phyloP scores from a whole-genome alignment of 2,329 filamentous ascomycete species.

The Fusarium sp. region DNA sequence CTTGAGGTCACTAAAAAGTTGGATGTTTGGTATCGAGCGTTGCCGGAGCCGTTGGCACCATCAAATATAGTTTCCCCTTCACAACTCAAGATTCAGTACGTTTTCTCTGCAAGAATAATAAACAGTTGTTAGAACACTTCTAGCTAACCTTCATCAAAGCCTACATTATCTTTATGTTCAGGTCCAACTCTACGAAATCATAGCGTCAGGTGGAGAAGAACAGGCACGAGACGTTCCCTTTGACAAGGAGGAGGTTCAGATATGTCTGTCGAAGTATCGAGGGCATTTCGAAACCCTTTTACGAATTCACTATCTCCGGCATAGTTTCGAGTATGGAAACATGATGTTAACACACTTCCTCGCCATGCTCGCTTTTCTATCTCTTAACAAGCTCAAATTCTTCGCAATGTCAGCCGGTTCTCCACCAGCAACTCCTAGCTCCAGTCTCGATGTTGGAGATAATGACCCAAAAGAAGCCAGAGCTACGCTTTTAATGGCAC shows the following conservation, averaged over 20 bases:
- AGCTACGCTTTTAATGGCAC: background rate
- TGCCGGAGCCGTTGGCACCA: background rate
- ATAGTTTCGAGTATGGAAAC: constrained; percentile 22
- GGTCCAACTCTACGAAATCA: background rate
- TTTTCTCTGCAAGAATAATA: too few relatives aligned
- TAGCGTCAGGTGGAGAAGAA: background rate
- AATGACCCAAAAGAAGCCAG: background rate
- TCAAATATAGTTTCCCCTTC: constrained; percentile 9
- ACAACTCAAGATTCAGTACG: constrained; percentile 24
- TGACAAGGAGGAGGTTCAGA: background rate
- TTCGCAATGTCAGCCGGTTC: background rate
- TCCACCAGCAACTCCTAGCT: too few relatives aligned
- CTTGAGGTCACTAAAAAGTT: rapidly evolving
- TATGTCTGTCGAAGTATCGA: background rate
- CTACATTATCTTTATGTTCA: background rate
- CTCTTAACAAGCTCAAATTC: background rate
- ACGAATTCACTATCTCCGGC: constrained; percentile 24
- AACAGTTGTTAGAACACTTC: too few relatives aligned
- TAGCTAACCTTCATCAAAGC: background rate
- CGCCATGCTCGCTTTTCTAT: constrained; percentile 4
- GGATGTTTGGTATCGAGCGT: background rate
- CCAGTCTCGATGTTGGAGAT: background rate
- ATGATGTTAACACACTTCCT: constrained; percentile 22
- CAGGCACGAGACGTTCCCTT: rapidly evolving
- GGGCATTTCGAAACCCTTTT: constrained; percentile 22